phyloP scores from a whole-genome alignment of 2,329 filamentous ascomycete genomes.

The Verticillium zaregamsianum region DNA sequence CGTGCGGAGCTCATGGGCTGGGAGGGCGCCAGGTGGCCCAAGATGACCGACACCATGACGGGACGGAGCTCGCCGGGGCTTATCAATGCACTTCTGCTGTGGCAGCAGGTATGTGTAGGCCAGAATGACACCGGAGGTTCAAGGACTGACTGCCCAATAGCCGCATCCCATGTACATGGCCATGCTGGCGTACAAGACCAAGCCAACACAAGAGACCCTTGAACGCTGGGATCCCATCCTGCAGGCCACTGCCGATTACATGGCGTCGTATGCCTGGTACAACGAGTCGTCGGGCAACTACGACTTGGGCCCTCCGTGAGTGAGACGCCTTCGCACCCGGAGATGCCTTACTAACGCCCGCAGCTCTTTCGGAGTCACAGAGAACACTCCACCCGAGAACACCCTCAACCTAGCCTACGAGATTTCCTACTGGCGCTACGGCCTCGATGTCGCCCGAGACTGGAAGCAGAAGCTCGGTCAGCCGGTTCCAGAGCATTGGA shows the following conservation, averaged over 20 bases:
- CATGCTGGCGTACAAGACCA: slow-evolving; percentile 34
- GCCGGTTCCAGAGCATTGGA: slow-evolving; percentile 40
- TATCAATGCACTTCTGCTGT: slow-evolving; percentile 57
- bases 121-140: neutral
- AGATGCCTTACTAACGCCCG: neutral
- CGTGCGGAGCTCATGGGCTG: slow-evolving; percentile 23
- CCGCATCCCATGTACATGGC: slow-evolving; percentile 59
- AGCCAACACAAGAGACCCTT: slow-evolving; percentile 31
- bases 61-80: slow-evolving; percentile 38
- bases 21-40: slow-evolving; percentile 33
- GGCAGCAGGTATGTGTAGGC: slow-evolving; percentile 43
- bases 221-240: slow-evolving; percentile 49
- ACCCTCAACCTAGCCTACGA: slow-evolving; percentile 58
- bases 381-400: slow-evolving; percentile 53
- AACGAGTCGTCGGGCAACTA: slow-evolving; percentile 47
- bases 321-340: neutral
- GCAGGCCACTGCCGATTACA: slow-evolving; percentile 50
- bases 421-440: slow-evolving; percentile 58
- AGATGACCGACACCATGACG: slow-evolving; percentile 45
- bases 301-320: slow-evolving; percentile 40
- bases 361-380: slow-evolving; percentile 41
- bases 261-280: slow-evolving; percentile 53
- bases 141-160: neutral
- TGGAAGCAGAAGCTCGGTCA: slow-evolving; percentile 48
- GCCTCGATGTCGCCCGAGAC: slow-evolving; percentile 45